A percentile compares a stretch with the other conserved stretches of the same genome.
Evolutionary conservation across 768 basidiomycete genomes (phyloP).

Genomic region (Lentinus brumalis): DNA sequence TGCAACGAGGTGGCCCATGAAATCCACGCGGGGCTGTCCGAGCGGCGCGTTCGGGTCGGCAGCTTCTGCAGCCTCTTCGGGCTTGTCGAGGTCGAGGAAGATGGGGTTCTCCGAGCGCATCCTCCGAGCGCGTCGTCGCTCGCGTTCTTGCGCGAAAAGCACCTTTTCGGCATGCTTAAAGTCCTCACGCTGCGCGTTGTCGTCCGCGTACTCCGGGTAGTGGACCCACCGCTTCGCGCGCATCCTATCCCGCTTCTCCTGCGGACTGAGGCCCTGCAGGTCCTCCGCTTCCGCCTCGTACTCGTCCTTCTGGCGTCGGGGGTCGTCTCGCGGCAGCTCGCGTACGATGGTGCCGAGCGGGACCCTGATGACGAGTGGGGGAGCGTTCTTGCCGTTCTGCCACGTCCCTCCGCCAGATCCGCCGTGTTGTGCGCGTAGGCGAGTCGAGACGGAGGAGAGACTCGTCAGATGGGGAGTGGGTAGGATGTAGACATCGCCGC

Average conservation of each 20-base stretch:
- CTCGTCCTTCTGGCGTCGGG: conserved; percentile 61
- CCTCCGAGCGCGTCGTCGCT: conserved; percentile 49
- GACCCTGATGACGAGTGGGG: conserved; percentile 75
- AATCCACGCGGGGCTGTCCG: conserved; percentile 54
- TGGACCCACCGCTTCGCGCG: conserved; percentile 76
- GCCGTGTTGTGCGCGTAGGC: conserved; percentile 68
- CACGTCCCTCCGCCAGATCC: conserved; percentile 80
- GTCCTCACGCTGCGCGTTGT: conserved; percentile 60
- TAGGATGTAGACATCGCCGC: conserved; percentile 83
- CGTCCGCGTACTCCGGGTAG: conserved; percentile 67
- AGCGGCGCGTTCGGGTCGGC: conserved; percentile 59
- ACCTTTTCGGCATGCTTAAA: conserved; percentile 74
- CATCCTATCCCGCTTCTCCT: conserved; percentile 59
- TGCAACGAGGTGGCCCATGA: conserved; percentile 67
- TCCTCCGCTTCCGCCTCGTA: conserved; percentile 75
- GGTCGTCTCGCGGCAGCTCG: conserved; percentile 69
- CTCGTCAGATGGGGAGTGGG: conserved; percentile 80
- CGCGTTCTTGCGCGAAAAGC: conserved; percentile 62
- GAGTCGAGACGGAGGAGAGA: conserved; percentile 69
- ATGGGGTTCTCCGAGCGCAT: conserved; percentile 47
- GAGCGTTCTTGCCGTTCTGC: conserved; percentile 78
- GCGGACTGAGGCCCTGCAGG: conserved; percentile 46
- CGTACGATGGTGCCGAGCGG: conserved; percentile 90
- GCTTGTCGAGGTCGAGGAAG: conserved; percentile 63
- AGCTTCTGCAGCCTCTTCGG: conserved; percentile 40